phyloP scores from a whole-genome alignment of 2,329 filamentous ascomycete genomes.

The Karstenula rhodostoma region DNA sequence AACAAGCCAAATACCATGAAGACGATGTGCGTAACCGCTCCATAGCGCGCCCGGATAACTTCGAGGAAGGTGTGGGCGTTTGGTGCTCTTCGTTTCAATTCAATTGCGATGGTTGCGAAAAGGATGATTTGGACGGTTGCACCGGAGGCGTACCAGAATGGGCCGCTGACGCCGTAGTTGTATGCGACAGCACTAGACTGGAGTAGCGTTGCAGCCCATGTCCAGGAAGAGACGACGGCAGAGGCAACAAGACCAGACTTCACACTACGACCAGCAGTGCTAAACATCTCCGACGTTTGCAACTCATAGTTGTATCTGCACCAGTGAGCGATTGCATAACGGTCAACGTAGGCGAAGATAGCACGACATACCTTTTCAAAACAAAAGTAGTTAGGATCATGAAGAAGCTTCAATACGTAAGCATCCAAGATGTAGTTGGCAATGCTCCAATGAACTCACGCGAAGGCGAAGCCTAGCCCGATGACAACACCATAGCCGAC shows the following conservation, averaged over 20 bases:
- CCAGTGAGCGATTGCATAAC: constrained; percentile 10
- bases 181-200: constrained; percentile 86
- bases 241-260: constrained; percentile 89
- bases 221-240: constrained; percentile 93
- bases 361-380: constrained; percentile 59
- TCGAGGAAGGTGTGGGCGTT: constrained; percentile 89
- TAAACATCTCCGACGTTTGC: constrained; percentile 93
- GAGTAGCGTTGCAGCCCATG: constrained; percentile 85
- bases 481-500: constrained; percentile 82
- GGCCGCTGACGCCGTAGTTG: constrained; percentile 73
- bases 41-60: constrained; percentile 82
- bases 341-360: not conserved
- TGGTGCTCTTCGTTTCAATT: constrained; percentile 84
- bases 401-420: constrained; percentile 57
- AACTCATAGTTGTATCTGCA: constrained; percentile 74
- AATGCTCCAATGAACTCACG: constrained; percentile 49
- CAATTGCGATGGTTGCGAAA: constrained; percentile 89
- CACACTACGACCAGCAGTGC: constrained; percentile 84
- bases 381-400: constrained; percentile 79
- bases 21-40: constrained; percentile 73
- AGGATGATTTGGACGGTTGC: constrained; percentile 69
- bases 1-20: constrained; percentile 84
- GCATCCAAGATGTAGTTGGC: constrained; percentile 7
- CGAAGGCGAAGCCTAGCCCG: constrained; percentile 76
- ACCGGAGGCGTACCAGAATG: constrained; percentile 71